These are phyloP conservation scores for Pseudogymnoascus sp. DNA, from an alignment of 2,329 filamentous ascomycete species.

Conservation along the genomic window DNA sequence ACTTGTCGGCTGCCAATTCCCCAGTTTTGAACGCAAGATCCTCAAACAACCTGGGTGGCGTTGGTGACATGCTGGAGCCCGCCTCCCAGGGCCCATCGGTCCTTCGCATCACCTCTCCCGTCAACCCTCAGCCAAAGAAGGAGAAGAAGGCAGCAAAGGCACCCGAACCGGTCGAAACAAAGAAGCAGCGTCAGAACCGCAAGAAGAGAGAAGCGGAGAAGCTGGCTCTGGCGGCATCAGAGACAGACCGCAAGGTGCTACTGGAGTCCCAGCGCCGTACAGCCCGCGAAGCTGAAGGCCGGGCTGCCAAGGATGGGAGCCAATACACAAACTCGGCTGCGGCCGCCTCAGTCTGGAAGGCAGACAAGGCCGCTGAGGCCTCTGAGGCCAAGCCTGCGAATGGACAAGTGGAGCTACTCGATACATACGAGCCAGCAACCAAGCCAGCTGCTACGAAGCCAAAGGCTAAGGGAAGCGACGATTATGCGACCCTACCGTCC, in stretches of 20 bases:
- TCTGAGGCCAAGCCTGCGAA: constrained; percentile 25
- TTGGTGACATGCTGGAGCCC: constrained; percentile 88
- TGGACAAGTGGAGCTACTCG: constrained; percentile 40
- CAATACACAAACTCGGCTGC: constrained; percentile 37
- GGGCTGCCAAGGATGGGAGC: constrained; percentile 72
- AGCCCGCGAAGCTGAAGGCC: constrained; percentile 74
- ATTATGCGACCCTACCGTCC: constrained; percentile 35
- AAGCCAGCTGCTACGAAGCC: constrained; percentile 24
- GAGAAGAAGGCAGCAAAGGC: constrained; percentile 49
- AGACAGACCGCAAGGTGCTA: constrained; percentile 65
- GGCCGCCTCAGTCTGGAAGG: constrained; percentile 37
- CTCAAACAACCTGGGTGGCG: constrained; percentile 43
- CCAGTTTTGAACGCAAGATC: constrained; percentile 50
- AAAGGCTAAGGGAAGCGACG: constrained; percentile 13
- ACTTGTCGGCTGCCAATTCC: constrained; percentile 62
- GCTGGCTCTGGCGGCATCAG: constrained; percentile 63
- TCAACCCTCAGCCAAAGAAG: constrained; percentile 51
- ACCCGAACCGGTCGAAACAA: constrained; percentile 65
- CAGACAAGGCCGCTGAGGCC: constrained; percentile 18
- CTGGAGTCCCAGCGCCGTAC: constrained; percentile 76
- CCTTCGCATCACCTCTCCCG: constrained; percentile 65
- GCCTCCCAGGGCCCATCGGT: constrained; percentile 59
- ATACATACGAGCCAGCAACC: constrained; percentile 43
- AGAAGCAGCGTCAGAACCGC: constrained; percentile 92
- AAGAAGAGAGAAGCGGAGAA: constrained; percentile 80